A percentile compares a stretch with the other conserved stretches of the same genome.
phyloP scores from a whole-genome alignment of 2,329 filamentous ascomycete genomes.

The Trichoderma aggressivum region DNA sequence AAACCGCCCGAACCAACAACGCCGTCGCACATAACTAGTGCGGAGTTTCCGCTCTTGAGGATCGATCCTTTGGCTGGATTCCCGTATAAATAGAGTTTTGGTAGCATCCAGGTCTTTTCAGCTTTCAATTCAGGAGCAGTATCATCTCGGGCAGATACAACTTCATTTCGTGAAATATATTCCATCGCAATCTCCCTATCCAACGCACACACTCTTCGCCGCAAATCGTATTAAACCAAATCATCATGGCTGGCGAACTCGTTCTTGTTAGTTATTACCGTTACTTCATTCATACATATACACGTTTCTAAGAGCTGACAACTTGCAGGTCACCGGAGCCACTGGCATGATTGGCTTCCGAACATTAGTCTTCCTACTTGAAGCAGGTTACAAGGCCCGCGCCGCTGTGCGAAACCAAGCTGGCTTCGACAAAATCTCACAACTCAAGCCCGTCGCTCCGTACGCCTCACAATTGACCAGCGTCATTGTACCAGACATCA shows the following conservation, averaged over 20 bases:
- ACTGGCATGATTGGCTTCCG: constrained; percentile 32
- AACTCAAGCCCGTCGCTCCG: constrained; percentile 6
- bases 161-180: neutral
- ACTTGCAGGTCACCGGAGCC: constrained; percentile 27
- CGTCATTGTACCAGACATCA: constrained; percentile 37
- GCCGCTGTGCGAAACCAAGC: constrained; percentile 29
- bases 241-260: constrained; percentile 11
- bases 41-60: neutral
- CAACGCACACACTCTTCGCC: neutral
- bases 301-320: neutral
- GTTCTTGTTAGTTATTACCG: neutral
- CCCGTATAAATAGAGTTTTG: neutral
- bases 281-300: neutral
- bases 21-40: neutral
- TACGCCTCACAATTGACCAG: constrained; percentile 24
- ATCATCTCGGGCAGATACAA: too few relatives aligned
- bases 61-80: neutral
- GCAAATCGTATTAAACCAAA: neutral
- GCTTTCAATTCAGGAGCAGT: neutral
- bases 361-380: constrained; percentile 26
- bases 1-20: neutral
- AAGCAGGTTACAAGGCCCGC: constrained; percentile 29
- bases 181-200: neutral
- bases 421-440: constrained; percentile 20
- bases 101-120: neutral